phyloP scores from a whole-genome alignment of 2,329 filamentous ascomycete genomes.

The Aureobasidium melanogenum region DNA sequence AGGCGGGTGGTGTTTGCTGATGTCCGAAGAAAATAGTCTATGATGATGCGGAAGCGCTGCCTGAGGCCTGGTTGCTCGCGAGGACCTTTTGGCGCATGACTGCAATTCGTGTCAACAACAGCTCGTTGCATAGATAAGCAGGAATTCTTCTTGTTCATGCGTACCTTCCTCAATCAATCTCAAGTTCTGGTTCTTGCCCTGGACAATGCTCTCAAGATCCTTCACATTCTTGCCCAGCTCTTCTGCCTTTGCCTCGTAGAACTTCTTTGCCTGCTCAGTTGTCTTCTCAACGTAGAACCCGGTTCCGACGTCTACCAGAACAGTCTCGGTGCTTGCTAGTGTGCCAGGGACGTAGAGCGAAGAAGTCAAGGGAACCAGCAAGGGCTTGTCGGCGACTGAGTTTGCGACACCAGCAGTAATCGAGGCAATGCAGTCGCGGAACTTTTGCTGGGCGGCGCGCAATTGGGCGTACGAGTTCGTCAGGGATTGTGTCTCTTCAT shows the following conservation, averaged over 20 bases:
- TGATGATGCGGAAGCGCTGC: slow-evolving; percentile 1
- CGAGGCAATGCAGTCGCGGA: slow-evolving; percentile 77
- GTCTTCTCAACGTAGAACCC: slow-evolving; percentile 91
- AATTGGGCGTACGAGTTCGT: slow-evolving; percentile 84
- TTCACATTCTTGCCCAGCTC: slow-evolving; percentile 56
- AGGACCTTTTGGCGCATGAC: slow-evolving; percentile 46
- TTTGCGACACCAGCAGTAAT: slow-evolving; percentile 43
- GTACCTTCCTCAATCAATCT: slow-evolving; percentile 68
- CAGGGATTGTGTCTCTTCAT: slow-evolving; percentile 91
- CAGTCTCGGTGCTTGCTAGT: slow-evolving; percentile 63
- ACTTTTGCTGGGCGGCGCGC: slow-evolving; percentile 81
- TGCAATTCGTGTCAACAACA: slow-evolving; percentile 22
- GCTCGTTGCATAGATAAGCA: not conserved
- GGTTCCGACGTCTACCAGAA: slow-evolving; percentile 87
- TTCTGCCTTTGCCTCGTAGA: slow-evolving; percentile 61
- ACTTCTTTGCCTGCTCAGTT: slow-evolving; percentile 52
- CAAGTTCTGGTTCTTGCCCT: slow-evolving; percentile 73
- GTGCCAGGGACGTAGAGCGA: slow-evolving; percentile 88
- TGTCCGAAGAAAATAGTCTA: not conserved
- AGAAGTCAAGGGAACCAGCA: slow-evolving; percentile 89
- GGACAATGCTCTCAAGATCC: slow-evolving; percentile 59
- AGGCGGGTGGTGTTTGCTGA: not conserved
- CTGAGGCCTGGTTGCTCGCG: slow-evolving; percentile 27
- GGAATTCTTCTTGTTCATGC: not conserved
- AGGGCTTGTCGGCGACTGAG: slow-evolving; percentile 42